These are phyloP conservation scores for Hypoxylon subgilvum DNA, from an alignment of 495 filamentous ascomycete species.

Conservation along the genomic window DNA sequence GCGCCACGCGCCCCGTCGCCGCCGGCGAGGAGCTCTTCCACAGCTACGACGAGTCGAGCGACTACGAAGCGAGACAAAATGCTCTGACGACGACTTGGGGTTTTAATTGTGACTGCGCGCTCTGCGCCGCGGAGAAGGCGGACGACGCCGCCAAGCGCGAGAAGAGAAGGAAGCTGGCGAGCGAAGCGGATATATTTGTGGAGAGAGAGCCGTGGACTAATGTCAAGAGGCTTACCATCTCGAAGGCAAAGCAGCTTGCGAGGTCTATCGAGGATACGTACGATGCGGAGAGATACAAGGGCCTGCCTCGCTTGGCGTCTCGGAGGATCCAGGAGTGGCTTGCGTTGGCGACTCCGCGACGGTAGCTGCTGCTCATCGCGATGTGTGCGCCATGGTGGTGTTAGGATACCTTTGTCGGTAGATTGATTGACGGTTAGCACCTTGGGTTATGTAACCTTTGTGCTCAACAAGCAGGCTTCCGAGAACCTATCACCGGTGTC, in stretches of 20 bases:
- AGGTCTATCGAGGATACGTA: slow-evolving; percentile 42
- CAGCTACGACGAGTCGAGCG: slow-evolving; percentile 11
- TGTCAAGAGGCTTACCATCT: slow-evolving; percentile 35
- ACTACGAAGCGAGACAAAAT: slow-evolving; percentile 16
- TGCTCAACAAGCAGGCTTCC: too few species aligned
- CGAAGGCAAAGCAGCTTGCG: slow-evolving; percentile 37
- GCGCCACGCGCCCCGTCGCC: slow-evolving; percentile 51
- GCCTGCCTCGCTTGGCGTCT: slow-evolving; percentile 37
- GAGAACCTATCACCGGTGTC: too few species aligned
- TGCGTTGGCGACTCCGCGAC: slow-evolving; percentile 6
- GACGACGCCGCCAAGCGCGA: slow-evolving; percentile 39
- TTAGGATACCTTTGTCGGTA: too few species aligned
- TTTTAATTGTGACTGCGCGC: slow-evolving; percentile 51
- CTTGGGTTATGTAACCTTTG: too few species aligned
- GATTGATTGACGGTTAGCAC: too few species aligned
- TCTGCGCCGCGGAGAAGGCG: slow-evolving; percentile 44
- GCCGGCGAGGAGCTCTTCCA: slow-evolving; percentile 54
- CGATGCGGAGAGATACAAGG: slow-evolving; percentile 40
- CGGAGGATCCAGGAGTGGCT: slow-evolving; percentile 43
- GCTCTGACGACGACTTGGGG: slow-evolving; percentile 45
- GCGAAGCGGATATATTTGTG: slow-evolving; percentile 41
- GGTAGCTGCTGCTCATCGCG: too few species aligned
- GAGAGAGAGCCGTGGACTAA: slow-evolving; percentile 32
- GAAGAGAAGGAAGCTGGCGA: slow-evolving; percentile 39
- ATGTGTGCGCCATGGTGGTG: too few species aligned